phyloP scores from a whole-genome alignment of 1,284 basidiomycete genomes.

The Exobasidium cylindrosporum region DNA sequence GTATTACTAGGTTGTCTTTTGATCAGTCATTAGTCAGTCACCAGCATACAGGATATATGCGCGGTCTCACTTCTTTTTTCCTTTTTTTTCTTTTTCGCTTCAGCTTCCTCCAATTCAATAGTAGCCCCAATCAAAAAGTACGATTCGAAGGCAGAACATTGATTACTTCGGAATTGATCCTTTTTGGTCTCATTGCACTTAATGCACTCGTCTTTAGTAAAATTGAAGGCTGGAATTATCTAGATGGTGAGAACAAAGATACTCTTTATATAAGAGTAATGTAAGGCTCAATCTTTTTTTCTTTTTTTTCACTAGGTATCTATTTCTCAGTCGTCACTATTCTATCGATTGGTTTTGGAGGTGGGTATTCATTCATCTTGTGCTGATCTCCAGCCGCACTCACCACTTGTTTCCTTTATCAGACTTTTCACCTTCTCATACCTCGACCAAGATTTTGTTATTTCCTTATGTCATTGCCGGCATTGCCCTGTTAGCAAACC shows the following conservation, averaged over 20 bases:
- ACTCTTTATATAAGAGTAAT: no score
- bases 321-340: conserved; percentile 46
- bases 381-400: no score
- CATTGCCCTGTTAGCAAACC: conserved; percentile 57
- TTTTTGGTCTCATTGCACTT: conserved; percentile 26
- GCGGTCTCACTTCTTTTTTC: conserved; percentile 16
- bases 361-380: neutral
- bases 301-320: no score
- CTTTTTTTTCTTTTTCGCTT: conserved; percentile 16
- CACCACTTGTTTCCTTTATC: no score
- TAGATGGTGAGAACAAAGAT: no score
- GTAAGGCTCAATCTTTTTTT: no score
- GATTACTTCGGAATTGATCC: conserved; percentile 44
- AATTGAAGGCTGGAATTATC: conserved; percentile 22
- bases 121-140: conserved; percentile 42
- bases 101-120: conserved; percentile 36
- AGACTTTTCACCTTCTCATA: conserved; percentile 50
- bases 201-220: conserved; percentile 33
- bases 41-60: conserved; percentile 55
- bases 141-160: conserved; percentile 56
- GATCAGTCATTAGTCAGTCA: no score
- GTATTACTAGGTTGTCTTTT: no score
- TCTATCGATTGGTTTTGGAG: conserved; percentile 52
- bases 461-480: conserved; percentile 57
- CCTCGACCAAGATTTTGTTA: conserved; percentile 55